phyloP scores from a whole-genome alignment of 306 rosid species.

The Cucumis hystrix region DNA sequence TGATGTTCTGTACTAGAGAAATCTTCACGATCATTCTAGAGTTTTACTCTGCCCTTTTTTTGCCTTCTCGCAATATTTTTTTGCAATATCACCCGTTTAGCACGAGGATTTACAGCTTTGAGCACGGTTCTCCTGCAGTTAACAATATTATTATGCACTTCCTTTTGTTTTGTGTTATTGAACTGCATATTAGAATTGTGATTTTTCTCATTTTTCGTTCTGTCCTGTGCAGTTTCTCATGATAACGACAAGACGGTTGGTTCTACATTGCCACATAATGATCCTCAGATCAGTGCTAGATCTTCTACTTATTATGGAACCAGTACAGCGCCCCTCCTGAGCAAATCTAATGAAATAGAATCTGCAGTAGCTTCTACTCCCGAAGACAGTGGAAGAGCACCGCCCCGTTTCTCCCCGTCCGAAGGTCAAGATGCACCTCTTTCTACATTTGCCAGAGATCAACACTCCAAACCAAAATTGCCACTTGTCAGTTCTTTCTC shows the following conservation, averaged over 20 bases:
- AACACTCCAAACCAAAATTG: background rate
- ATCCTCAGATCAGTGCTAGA: conserved; percentile 8
- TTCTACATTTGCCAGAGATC: conserved; percentile 16
- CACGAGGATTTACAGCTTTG: background rate
- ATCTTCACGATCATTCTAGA: background rate
- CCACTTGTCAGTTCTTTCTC: conserved; percentile 13
- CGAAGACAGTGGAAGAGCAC: conserved; percentile 8
- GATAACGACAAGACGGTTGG: conserved; percentile 15
- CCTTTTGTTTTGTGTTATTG: background rate
- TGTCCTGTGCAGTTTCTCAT: conserved; percentile 24
- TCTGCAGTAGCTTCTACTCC: conserved; percentile 5
- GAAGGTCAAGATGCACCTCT: conserved; percentile 11
- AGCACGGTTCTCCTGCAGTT: background rate
- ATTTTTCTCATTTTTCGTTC: background rate
- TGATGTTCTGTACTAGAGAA: background rate
- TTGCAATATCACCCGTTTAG: background rate
- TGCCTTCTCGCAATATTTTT: background rate
- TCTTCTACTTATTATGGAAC: conserved; percentile 6
- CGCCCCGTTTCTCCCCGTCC: background rate
- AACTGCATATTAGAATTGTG: background rate
- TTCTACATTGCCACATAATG: conserved; percentile 16
- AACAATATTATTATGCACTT: background rate
- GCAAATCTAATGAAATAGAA: background rate
- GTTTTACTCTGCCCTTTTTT: background rate
- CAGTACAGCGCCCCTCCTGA: conserved; percentile 9